Conservation (phyloP, 2,329 filamentous ascomycete species). For the Colletotrichum kahawae region DNA sequence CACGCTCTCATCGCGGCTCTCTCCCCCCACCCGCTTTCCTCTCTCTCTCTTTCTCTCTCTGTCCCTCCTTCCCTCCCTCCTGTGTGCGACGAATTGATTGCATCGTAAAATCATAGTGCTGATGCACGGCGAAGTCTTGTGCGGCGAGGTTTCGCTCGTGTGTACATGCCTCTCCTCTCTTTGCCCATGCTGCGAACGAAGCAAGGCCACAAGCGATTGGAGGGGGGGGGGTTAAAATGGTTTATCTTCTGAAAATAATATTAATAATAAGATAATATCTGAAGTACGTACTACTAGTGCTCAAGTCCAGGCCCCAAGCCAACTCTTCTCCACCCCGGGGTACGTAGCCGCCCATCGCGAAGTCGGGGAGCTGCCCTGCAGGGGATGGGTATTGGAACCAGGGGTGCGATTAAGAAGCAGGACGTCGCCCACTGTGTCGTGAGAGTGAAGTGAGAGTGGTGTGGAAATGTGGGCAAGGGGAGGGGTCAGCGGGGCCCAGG, state of each 20-base stretch:
- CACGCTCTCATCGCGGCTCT: background rate
- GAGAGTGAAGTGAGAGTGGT: background rate
- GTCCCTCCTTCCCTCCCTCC: no score
- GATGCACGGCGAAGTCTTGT: background rate
- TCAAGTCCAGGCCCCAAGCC: background rate
- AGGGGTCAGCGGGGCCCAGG: background rate
- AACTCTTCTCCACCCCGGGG: conserved; percentile 6
- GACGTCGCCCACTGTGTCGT: background rate
- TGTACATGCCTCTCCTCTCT: background rate
- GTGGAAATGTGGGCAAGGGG: background rate
- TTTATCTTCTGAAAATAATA: background rate
- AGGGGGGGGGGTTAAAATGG: background rate
- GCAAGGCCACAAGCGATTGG: background rate
- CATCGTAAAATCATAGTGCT: background rate
- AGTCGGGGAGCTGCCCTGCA: conserved; percentile 16
- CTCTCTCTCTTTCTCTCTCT: background rate
- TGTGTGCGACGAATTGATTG: background rate
- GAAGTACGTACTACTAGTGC: background rate
- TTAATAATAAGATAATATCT: background rate
- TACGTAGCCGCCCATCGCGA: conserved; percentile 16
- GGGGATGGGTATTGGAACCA: background rate
- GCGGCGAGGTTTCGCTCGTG: background rate
- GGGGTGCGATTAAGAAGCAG: conserved; percentile 1
- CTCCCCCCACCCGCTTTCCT: no score
- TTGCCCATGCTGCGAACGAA: background rate